phyloP scores from a whole-genome alignment of 2,329 filamentous ascomycete species.

The Parastagonospora avenae region DNA sequence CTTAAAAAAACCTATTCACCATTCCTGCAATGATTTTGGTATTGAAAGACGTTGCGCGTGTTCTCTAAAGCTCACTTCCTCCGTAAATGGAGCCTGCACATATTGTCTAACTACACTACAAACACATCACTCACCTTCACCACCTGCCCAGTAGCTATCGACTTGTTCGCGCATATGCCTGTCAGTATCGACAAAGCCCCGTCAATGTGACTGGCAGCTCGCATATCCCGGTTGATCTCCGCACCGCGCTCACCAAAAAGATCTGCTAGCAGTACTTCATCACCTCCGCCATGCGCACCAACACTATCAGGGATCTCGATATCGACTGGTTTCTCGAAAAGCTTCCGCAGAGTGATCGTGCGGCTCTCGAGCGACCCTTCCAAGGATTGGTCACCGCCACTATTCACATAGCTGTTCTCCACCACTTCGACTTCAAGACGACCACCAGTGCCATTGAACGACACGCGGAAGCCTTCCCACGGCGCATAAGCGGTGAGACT shows the following conservation, averaged over 20 bases:
- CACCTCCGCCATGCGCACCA: conserved; percentile 66
- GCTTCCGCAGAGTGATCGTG: conserved; percentile 56
- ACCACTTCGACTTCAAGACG: conserved; percentile 66
- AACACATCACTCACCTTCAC: conserved; percentile 60
- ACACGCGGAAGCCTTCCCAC: conserved; percentile 65
- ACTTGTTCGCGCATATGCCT: conserved; percentile 64
- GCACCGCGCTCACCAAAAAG: conserved; percentile 60
- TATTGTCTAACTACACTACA: conserved; percentile 6
- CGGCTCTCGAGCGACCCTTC: conserved; percentile 60
- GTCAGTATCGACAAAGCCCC: conserved; percentile 65
- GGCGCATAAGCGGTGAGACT: conserved; percentile 65
- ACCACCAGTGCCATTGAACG: conserved; percentile 64
- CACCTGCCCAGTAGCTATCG: conserved; percentile 62
- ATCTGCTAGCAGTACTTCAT: conserved; percentile 62
- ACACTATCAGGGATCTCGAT: conserved; percentile 58
- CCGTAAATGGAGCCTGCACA: too few species aligned
- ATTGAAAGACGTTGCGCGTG: too few species aligned
- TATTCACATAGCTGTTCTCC: conserved; percentile 64
- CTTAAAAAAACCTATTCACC: too few species aligned
- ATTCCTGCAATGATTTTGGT: too few species aligned
- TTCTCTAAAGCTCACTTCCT: too few species aligned
- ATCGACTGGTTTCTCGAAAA: conserved; percentile 63
- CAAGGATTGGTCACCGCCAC: conserved; percentile 61
- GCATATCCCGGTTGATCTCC: conserved; percentile 54
- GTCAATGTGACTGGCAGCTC: conserved; percentile 64